Base-by-base conservation (phyloP, 305 asterid genomes). In the Coffea humblotiana region DNA sequence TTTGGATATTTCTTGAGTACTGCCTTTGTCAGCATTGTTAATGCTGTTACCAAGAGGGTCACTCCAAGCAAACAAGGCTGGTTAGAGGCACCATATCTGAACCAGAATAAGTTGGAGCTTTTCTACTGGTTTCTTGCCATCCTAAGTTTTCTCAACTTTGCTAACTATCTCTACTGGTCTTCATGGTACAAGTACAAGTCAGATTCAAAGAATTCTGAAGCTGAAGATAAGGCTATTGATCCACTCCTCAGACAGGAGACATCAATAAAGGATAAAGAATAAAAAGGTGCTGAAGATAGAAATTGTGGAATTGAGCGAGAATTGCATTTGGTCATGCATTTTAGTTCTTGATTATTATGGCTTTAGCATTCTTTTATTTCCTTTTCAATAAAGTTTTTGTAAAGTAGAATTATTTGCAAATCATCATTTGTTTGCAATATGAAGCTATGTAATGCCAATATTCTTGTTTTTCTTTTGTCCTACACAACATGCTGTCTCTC, bases 1-100 rank as follows among this genome's bases (percentile, higher is more conserved):
- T 94, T 94, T 40, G 97, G 98, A 0, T 94, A 93, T 83, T 94
- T 84, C 58, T 45, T 91, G 4, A 94, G 98, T 85, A 89, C 95
- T 14, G 80, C 89, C 37, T 91, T 93, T 4, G 98, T 94, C 45
- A 88, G 95, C 45, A 74, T 93, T 0, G 96, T 93, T 73, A 91
- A 94, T 79, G 84, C 86, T 83, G 85, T 88, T 32, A 92, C 96
- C 49, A 76, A 82, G 13, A 65, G 27, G 10, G 58, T 75, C 45
- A 77, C 84, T 5, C 71, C 85, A 1, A 75, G 56, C 4, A 80
- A 79, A 12, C 79, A 52, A 29, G 94, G 98, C 23, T 93, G 97
- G 97, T 88, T 92, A 0, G 82, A 90, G 15, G 88, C 89, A 45
- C 89, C 85, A 52, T 69, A 89, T 61, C 86, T 94, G 48, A 87